Percentiles rank a stretch among this genome's conserved stretches.
Evolutionary conservation across 2,329 filamentous ascomycete species (phyloP).

Genomic region (Lachnellula hyalina): DNA sequence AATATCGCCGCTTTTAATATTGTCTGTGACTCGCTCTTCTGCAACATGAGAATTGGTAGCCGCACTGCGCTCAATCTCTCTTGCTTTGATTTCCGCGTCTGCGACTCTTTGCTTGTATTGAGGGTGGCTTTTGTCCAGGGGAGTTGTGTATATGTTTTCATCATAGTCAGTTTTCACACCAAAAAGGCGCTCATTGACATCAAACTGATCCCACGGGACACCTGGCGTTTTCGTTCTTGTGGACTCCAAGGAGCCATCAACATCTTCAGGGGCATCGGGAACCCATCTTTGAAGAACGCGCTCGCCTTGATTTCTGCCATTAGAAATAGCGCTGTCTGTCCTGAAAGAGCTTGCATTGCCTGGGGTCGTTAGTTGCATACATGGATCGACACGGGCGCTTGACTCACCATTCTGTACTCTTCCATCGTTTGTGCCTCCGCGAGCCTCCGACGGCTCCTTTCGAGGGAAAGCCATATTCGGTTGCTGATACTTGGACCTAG

Average conservation of each 20-base stretch:
- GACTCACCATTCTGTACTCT: conserved; percentile 50
- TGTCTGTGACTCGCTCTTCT: conserved; percentile 77
- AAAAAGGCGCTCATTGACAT: conserved; percentile 80
- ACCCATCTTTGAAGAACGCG: conserved; percentile 79
- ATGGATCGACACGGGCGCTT: background rate
- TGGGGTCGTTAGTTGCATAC: conserved; percentile 33
- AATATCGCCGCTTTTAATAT: conserved; percentile 56
- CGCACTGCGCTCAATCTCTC: conserved; percentile 77
- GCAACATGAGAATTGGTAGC: conserved; percentile 77
- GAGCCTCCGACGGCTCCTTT: conserved; percentile 53
- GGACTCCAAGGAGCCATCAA: conserved; percentile 66
- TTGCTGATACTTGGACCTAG: conserved; percentile 43
- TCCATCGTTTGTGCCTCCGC: conserved; percentile 39
- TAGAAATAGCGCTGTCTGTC: conserved; percentile 85
- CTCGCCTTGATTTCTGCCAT: conserved; percentile 62
- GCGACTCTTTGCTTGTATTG: conserved; percentile 73
- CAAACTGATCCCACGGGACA: conserved; percentile 83
- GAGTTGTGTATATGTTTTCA: conserved; percentile 90
- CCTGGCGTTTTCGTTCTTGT: conserved; percentile 17
- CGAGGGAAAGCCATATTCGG: conserved; percentile 54
- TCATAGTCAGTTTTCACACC: conserved; percentile 87
- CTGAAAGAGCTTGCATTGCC: conserved; percentile 67
- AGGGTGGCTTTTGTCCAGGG: conserved; percentile 79
- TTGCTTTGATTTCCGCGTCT: conserved; percentile 74
- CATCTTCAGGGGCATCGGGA: conserved; percentile 55